Percentiles rank a stretch among this genome's conserved stretches.
These are phyloP conservation scores for Mariannaea elegans DNA, from an alignment of 2,329 filamentous ascomycete species.

Conservation along the genomic window DNA sequence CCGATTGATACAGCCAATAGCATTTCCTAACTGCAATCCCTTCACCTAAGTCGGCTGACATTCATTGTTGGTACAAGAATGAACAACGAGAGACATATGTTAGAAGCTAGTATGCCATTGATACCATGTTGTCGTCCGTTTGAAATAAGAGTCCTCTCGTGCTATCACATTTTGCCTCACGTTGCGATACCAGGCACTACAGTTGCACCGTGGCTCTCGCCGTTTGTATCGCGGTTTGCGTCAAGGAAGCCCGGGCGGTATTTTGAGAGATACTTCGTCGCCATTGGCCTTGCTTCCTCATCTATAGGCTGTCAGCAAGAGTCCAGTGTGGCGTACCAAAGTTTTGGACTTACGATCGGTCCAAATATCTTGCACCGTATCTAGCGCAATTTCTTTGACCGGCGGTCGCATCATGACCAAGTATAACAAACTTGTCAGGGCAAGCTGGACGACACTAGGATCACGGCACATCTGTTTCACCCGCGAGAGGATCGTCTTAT, in stretches of 20 bases:
- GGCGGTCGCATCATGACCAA: slow-evolving; percentile 74
- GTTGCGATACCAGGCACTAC: slow-evolving; percentile 42
- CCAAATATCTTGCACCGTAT: slow-evolving; percentile 74
- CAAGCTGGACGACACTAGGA: slow-evolving; percentile 70
- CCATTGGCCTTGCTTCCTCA: slow-evolving; percentile 70
- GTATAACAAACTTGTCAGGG: slow-evolving; percentile 72
- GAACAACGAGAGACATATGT: neutral
- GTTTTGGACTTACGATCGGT: slow-evolving; percentile 63
- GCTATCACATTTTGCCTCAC: slow-evolving; percentile 3
- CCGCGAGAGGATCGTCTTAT: slow-evolving; percentile 73
- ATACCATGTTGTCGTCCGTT: slow-evolving; percentile 8
- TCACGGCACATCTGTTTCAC: slow-evolving; percentile 75
- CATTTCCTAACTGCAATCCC: neutral
- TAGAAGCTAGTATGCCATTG: neutral
- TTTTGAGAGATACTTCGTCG: slow-evolving; percentile 68
- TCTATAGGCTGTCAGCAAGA: slow-evolving; percentile 49
- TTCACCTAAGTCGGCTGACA: neutral
- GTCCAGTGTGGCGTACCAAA: neutral
- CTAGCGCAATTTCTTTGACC: slow-evolving; percentile 68
- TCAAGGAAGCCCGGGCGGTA: slow-evolving; percentile 65
- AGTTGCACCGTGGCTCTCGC: slow-evolving; percentile 28
- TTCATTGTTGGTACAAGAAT: slow-evolving; percentile 10
- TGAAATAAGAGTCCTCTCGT: neutral
- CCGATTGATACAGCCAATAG: slow-evolving; percentile 2
- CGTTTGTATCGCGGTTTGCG: slow-evolving; percentile 38